These are phyloP conservation scores for Tuber borchii DNA, from an alignment of 495 filamentous ascomycete genomes.

Conservation along the genomic window DNA sequence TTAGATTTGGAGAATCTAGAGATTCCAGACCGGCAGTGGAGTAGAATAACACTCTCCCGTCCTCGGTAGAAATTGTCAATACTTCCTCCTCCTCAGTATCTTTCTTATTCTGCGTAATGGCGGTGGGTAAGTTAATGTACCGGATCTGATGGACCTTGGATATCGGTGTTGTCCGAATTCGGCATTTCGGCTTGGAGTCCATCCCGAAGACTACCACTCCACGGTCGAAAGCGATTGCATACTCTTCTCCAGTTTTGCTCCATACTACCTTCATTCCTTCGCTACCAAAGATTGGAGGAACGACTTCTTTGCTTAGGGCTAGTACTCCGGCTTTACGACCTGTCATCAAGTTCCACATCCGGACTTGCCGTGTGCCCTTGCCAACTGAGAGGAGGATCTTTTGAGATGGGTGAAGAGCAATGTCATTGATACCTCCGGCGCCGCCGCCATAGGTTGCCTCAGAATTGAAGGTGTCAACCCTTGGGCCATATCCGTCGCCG, in stretches of 20 bases:
- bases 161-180: constrained; percentile 57
- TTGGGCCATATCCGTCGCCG: constrained; percentile 70
- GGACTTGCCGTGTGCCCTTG: constrained; percentile 80
- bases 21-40: constrained; percentile 50
- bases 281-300: constrained; percentile 31
- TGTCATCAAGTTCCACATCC: constrained; percentile 94
- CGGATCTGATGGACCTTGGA: constrained; percentile 77
- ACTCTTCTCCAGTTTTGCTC: constrained; percentile 68
- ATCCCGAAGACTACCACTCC: constrained; percentile 79
- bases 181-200: constrained; percentile 72
- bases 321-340: constrained; percentile 90
- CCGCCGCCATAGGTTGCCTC: constrained; percentile 65
- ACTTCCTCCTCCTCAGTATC: constrained; percentile 48
- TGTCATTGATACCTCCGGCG: constrained; percentile 88
- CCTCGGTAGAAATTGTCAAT: constrained; percentile 81
- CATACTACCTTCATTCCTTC: constrained; percentile 82
- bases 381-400: constrained; percentile 91
- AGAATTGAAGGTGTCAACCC: constrained; percentile 63
- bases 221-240: constrained; percentile 80
- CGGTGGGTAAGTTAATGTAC: constrained; percentile 54
- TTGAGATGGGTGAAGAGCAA: constrained; percentile 90
- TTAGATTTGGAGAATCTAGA: constrained; percentile 48
- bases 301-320: constrained; percentile 60
- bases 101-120: constrained; percentile 41
- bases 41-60: constrained; percentile 82